Percentiles rank a stretch among this genome's conserved stretches.
Evolutionary conservation across 1,139 yeast genomes (phyloP).

Genomic region (Candida tetrigidarum): DNA sequence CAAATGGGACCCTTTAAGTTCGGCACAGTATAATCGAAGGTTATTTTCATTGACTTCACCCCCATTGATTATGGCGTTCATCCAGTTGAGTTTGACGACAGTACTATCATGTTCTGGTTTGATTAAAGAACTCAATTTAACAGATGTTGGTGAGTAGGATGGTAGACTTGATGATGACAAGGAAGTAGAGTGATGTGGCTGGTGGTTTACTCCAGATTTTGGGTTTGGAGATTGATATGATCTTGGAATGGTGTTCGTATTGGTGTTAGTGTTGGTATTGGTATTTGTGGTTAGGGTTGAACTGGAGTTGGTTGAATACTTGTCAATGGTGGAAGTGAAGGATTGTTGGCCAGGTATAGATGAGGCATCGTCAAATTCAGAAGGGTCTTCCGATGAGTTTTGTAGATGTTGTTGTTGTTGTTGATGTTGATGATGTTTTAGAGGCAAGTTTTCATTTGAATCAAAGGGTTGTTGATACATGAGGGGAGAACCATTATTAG

Average conservation of each 20-base stretch:
- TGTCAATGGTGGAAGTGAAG: neutral
- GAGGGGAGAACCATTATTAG: neutral
- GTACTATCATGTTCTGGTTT: slow-evolving; percentile 40
- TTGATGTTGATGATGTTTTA: slow-evolving; percentile 2
- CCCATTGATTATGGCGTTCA: slow-evolving; percentile 44
- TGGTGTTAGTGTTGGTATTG: neutral
- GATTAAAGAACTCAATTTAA: slow-evolving; percentile 24
- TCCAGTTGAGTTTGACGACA: slow-evolving; percentile 43
- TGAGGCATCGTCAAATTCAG: neutral
- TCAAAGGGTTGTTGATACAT: slow-evolving; percentile 4
- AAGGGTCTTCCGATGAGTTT: neutral
- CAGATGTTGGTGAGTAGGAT: neutral
- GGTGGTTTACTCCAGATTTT: neutral
- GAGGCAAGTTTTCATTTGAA: slow-evolving; percentile 8
- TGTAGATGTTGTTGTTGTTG: neutral
- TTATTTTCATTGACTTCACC: slow-evolving; percentile 43
- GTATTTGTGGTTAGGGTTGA: neutral
- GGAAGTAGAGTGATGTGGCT: neutral
- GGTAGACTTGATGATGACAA: slow-evolving; percentile 1
- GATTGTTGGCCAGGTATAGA: slow-evolving; percentile 1
- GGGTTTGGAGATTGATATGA: neutral
- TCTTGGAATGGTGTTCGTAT: neutral
- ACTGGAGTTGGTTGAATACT: neutral
- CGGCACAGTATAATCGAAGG: slow-evolving; percentile 59
- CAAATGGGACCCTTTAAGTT: slow-evolving; percentile 65